A percentile compares a stretch with the other conserved stretches of the same genome.
phyloP scores from a whole-genome alignment of 1,284 basidiomycete species.

The Melampsora larici-populina region DNA sequence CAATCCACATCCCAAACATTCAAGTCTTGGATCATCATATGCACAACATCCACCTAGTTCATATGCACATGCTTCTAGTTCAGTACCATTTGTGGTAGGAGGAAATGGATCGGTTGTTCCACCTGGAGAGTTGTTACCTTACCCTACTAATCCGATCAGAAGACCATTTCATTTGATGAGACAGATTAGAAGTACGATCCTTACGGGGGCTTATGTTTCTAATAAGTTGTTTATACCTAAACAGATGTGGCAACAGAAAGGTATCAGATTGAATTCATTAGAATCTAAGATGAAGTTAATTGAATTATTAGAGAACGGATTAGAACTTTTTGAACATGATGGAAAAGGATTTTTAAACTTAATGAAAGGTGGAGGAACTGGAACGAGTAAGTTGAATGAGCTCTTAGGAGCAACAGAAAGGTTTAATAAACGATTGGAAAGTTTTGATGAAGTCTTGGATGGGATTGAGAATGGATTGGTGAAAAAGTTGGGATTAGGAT shows the following conservation, averaged over 20 bases:
- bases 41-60: not conserved
- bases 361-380: slow-evolving; percentile 35
- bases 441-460: slow-evolving; percentile 78
- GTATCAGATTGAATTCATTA: slow-evolving; percentile 73
- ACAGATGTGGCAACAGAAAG: slow-evolving; percentile 83
- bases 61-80: not conserved
- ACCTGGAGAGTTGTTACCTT: too few relatives aligned
- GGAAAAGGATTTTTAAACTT: slow-evolving; percentile 45
- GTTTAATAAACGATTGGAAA: slow-evolving; percentile 57
- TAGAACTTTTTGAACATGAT: slow-evolving; percentile 65
- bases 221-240: slow-evolving; percentile 79
- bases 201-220: slow-evolving; percentile 81
- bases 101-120: too few relatives aligned
- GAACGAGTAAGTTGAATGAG: slow-evolving; percentile 53
- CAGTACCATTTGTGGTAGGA: too few relatives aligned
- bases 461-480: slow-evolving; percentile 62
- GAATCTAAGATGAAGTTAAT: slow-evolving; percentile 81
- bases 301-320: slow-evolving; percentile 68
- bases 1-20: too few relatives aligned
- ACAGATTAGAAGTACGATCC: slow-evolving; percentile 73
- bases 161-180: slow-evolving; percentile 88
- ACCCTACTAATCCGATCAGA: slow-evolving; percentile 42
- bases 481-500: slow-evolving; percentile 81
- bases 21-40: too few relatives aligned
- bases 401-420: slow-evolving; percentile 50